These are phyloP conservation scores for Anacardium occidentale DNA, from an alignment of 345 rosid genomes.

Conservation along the genomic window DNA sequence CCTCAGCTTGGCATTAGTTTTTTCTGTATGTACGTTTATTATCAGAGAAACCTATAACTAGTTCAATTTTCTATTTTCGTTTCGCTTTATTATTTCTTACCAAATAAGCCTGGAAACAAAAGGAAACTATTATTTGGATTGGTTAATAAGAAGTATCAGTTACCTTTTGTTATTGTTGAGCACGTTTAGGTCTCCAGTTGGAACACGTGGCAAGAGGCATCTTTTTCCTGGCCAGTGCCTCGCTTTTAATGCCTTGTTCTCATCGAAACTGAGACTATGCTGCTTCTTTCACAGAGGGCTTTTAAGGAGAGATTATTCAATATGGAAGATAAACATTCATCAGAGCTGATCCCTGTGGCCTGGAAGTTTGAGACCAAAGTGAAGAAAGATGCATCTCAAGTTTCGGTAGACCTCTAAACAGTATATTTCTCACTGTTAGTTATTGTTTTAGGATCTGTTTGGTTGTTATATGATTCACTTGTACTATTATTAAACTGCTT, in stretches of 20 bases:
- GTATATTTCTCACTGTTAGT: constrained; percentile 1
- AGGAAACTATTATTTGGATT: not conserved
- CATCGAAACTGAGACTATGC: constrained; percentile 17
- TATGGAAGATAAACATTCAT: constrained; percentile 21
- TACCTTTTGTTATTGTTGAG: constrained; percentile 4
- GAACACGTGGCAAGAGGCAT: constrained; percentile 19
- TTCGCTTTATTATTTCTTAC: not conserved
- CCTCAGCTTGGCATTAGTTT: not conserved
- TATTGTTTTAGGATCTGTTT: not conserved
- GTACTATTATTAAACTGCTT: not conserved
- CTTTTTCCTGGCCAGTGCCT: constrained; percentile 2
- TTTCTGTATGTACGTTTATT: not conserved
- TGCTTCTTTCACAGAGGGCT: not conserved
- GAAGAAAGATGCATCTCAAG: constrained; percentile 9
- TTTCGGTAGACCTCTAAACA: constrained; percentile 18
- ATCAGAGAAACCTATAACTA: not conserved
- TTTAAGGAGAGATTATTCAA: not conserved
- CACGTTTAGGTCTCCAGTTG: constrained; percentile 9
- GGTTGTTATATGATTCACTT: not conserved
- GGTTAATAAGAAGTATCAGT: not conserved
- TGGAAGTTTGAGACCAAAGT: constrained; percentile 13
- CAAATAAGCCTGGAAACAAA: not conserved
- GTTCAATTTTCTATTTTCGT: not conserved
- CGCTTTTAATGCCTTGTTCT: constrained; percentile 16
- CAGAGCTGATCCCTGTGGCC: constrained; percentile 14